Evolutionary conservation across 768 basidiomycete species (phyloP), one percentile per base, ranked within the genome.

Genomic region (Serendipita vermifera): DNA sequence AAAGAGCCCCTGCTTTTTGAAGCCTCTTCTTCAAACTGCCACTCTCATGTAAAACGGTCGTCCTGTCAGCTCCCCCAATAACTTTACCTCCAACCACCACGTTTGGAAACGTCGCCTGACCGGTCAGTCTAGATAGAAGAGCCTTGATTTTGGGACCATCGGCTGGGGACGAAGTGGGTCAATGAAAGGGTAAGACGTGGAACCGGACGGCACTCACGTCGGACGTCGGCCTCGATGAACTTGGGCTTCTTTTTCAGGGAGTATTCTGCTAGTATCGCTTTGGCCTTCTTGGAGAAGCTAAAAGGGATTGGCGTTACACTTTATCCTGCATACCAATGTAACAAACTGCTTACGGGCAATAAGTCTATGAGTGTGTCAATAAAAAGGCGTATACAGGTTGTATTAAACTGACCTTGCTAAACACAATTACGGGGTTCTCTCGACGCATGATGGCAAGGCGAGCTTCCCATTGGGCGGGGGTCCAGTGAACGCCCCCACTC

Each of bases 71-170:
- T 17, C 64, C 62, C 11, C 70, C 70, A 22, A 69, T 58, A 4
- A 78, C 78, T 43, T 69, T 72, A 6, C 85, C 86, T 17, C 17
- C 33, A 7, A 83, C 82, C 2, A 86, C 70, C 55, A 85, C 70
- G 59, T 90, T 90, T 1, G 87, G 87, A 65, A 88, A 87, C 3
- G 87, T 89, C 5, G 73, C 66, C 13, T 74, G 83, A 2, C 70
- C 68, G 2, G 87, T 90, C 29, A 88, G 67, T 33, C 86, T 80
- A 6, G 71, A 72, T 46, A 90, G 70, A 29, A 89, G 68, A 7
- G 71, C 67, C 66, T 90, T 88, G 59, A 90, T 71, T 69, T 0
- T 74, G 70, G 62, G 89, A 87, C 59, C 76, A 83, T 86, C 58
- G 5, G 56, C 57, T 20, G 24, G 29, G 20, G 55, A 15, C 38